A percentile compares a stretch with the other conserved stretches of the same genome.
Evolutionary conservation across 345 rosid genomes (phyloP).

Genomic region (Arabis hirsuta): DNA sequence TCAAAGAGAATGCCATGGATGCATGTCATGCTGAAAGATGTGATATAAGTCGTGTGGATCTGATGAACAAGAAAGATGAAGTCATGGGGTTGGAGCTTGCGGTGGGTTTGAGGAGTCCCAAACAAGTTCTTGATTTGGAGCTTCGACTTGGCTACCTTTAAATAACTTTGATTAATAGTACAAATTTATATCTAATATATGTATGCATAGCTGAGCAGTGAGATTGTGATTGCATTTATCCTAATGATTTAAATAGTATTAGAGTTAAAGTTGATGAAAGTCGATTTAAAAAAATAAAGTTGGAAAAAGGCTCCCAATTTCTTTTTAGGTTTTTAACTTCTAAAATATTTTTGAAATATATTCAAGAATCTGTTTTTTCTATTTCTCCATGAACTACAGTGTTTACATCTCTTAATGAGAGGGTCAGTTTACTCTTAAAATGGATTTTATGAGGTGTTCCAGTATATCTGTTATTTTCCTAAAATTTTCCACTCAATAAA

Average conservation of each 20-base stretch:
- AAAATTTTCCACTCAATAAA: background rate
- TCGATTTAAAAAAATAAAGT: slow-evolving; percentile 7
- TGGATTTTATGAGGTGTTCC: background rate
- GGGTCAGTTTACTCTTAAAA: background rate
- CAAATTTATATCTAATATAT: background rate
- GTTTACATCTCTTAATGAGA: background rate
- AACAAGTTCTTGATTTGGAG: slow-evolving; percentile 66
- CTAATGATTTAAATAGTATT: slow-evolving; percentile 32
- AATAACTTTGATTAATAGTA: background rate
- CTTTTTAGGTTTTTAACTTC: background rate
- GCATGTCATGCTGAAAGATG: slow-evolving; percentile 30
- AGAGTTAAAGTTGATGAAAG: slow-evolving; percentile 5
- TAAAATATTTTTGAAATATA: background rate
- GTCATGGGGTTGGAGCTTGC: slow-evolving; percentile 55
- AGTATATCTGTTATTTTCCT: background rate
- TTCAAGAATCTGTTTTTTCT: background rate
- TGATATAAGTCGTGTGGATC: slow-evolving; percentile 40
- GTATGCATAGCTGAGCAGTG: slow-evolving; percentile 28
- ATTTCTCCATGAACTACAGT: slow-evolving; percentile 6
- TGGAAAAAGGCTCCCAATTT: background rate
- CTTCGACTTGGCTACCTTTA: slow-evolving; percentile 64
- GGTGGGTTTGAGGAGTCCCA: slow-evolving; percentile 50
- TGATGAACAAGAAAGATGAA: slow-evolving; percentile 44
- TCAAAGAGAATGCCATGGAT: slow-evolving; percentile 34
- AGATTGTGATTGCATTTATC: slow-evolving; percentile 32